Percentiles rank a stretch among this genome's conserved stretches.
These are phyloP conservation scores for Mortierella antarctica DNA, from an alignment of 192 early-diverging fungal species.

Conservation along the genomic window DNA sequence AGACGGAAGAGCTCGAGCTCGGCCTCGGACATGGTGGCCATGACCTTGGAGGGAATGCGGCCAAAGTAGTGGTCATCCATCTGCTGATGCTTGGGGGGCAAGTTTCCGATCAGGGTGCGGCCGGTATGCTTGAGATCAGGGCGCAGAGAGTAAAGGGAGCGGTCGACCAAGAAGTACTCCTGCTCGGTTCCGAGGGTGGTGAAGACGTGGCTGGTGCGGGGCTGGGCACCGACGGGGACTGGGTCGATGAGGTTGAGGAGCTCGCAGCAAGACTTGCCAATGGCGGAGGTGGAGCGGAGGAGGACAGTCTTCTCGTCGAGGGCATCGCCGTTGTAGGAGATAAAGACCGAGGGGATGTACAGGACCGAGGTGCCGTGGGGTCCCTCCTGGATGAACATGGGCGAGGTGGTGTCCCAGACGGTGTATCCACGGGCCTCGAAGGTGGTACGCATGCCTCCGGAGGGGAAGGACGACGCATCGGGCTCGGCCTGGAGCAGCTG, in stretches of 20 bases:
- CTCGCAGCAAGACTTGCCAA: slow-evolving; percentile 84
- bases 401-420: slow-evolving; percentile 97
- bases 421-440: slow-evolving; percentile 99
- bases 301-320: slow-evolving; percentile 99
- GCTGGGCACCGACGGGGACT: slow-evolving; percentile 62
- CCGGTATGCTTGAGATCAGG: slow-evolving; percentile 98
- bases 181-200: slow-evolving; percentile 98
- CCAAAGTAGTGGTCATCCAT: slow-evolving; percentile 99
- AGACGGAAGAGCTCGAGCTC: slow-evolving; percentile 92
- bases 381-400: slow-evolving; percentile 95
- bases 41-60: slow-evolving; percentile 91
- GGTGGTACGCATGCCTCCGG: slow-evolving; percentile 96
- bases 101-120: slow-evolving; percentile 90
- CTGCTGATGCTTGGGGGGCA: slow-evolving; percentile 99
- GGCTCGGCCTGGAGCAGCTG: slow-evolving; percentile 99
- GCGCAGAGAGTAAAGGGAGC: slow-evolving; percentile 91
- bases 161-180: slow-evolving; percentile 99
- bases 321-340: slow-evolving; percentile 99
- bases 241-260: slow-evolving; percentile 84
- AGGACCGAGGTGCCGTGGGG: slow-evolving; percentile 93
- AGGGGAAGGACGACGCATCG: slow-evolving; percentile 99
- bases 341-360: slow-evolving; percentile 98
- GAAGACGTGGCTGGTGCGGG: slow-evolving; percentile 83
- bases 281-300: slow-evolving; percentile 88
- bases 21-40: slow-evolving; percentile 91